Conservation (phyloP, 2,329 filamentous ascomycete species). For the Aspergillus unguis region DNA sequence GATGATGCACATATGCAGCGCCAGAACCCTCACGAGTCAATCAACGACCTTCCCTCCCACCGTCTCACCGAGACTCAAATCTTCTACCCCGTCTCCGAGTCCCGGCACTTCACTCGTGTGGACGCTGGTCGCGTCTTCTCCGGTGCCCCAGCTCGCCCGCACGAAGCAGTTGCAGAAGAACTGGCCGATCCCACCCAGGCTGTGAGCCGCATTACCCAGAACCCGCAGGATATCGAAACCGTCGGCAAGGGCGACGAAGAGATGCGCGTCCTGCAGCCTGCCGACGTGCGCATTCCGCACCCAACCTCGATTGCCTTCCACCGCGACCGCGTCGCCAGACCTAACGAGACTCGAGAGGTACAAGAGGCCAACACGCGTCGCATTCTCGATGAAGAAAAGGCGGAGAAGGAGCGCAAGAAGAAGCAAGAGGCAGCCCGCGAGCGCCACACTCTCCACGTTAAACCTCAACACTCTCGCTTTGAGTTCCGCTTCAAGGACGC, state of each 20-base stretch:
- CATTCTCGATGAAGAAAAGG: conserved; percentile 37
- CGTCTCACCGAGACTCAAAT: conserved; percentile 53
- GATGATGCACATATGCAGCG: conserved; percentile 32
- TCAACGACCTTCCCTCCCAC: conserved; percentile 63
- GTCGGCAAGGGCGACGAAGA: conserved; percentile 43
- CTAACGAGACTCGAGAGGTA: conserved; percentile 33
- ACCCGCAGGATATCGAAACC: conserved; percentile 37
- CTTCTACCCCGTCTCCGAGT: conserved; percentile 63
- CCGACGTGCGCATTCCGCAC: conserved; percentile 62
- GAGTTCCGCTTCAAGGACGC: conserved; percentile 59
- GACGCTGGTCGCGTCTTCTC: conserved; percentile 62
- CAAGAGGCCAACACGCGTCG: conserved; percentile 44
- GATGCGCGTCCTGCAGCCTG: conserved; percentile 55
- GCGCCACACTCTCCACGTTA: conserved; percentile 42
- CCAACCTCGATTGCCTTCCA: conserved; percentile 55
- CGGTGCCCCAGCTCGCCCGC: conserved; percentile 39
- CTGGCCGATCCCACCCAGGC: conserved; percentile 33
- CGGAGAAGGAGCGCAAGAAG: conserved; percentile 39
- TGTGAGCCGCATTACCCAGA: conserved; percentile 28
- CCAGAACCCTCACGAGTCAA: conserved; percentile 54
- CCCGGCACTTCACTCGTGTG: conserved; percentile 61
- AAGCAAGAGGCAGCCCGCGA: conserved; percentile 43
- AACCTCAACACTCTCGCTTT: conserved; percentile 51
- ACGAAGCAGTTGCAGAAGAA: conserved; percentile 20
- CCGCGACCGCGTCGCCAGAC: conserved; percentile 40